Base-by-base conservation (phyloP, 1,284 basidiomycete species). In the Tremellales sp. region DNA sequence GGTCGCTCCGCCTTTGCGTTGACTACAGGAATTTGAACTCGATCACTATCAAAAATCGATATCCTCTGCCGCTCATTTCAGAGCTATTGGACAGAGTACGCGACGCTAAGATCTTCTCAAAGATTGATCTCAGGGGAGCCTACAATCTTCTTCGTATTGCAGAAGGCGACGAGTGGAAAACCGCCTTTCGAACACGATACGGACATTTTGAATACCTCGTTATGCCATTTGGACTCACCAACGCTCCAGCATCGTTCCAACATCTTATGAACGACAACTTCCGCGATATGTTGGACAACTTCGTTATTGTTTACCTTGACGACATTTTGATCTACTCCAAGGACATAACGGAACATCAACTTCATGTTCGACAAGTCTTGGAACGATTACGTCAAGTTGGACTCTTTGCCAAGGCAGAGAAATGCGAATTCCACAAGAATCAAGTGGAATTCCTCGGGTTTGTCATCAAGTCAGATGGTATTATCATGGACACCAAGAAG, bases 401-500 rank as follows among this genome's bases (percentile, higher is more conserved):
- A 0, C 61, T 78, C 1, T 75, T 56, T 48, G 51, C 67, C 2
- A 73, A 74, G 26, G 34, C 66, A 0, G 63, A 72, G 25, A 78
- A 78, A 50, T 76, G 75, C 53, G 54, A 66, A 31, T 77, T 75
- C 48, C 50, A 65, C 46, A 37, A 63, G 40, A 33, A 43, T 4
- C 37, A 56, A 0, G 67, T 39, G 13, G 31, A 75, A 27, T 79
- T 74, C 57, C 62, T 79, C 0, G 75, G 77, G 1, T 72, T 72
- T 48, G 52, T 76, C 27, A 57, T 0, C 43, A 14, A 13, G 4
- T n/a, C 38, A 9, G 18, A 66, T 5, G 60, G 66, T 4, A 51
- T 79, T 13, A 24, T 33, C 0, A 78, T 79, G 76, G 69, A 76
- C 43, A 56, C 61, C 0, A 52, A 43, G 1, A 80, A 80, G 55